Conservation (phyloP, 495 filamentous ascomycete species). For the Chaetomium cochliodes region DNA sequence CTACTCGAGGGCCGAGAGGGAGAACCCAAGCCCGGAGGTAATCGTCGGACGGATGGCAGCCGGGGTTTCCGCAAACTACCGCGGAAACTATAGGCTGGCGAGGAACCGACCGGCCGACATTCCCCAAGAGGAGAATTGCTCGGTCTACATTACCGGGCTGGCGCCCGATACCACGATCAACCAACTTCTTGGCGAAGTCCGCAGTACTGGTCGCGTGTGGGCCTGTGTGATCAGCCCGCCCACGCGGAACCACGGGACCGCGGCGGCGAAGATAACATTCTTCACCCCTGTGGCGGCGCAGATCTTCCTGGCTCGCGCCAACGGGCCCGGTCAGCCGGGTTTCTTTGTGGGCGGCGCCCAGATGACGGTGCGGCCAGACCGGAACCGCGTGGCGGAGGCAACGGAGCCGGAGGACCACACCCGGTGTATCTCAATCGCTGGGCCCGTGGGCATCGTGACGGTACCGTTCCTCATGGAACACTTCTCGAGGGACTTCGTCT, state of each 20-base stretch:
- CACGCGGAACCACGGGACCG: constrained; percentile 11
- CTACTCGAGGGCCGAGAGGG: not conserved
- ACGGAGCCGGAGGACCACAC: not conserved
- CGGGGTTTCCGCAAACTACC: not conserved
- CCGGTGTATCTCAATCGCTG: not conserved
- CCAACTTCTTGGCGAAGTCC: constrained; percentile 32
- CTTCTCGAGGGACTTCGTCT: not conserved
- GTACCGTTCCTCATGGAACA: not conserved
- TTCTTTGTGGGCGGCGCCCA: too few species aligned
- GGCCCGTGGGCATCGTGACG: not conserved
- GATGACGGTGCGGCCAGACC: not conserved
- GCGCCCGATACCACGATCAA: constrained; percentile 26
- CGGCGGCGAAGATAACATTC: constrained; percentile 42
- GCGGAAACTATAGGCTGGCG: not conserved
- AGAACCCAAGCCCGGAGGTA: not conserved
- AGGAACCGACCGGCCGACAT: constrained; percentile 37
- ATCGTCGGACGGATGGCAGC: not conserved
- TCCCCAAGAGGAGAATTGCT: constrained; percentile 31
- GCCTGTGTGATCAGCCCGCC: constrained; percentile 36
- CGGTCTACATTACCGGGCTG: constrained; percentile 39
- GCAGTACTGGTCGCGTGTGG: constrained; percentile 36
- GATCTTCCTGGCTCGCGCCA: too few species aligned
- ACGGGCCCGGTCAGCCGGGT: too few species aligned
- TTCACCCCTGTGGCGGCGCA: constrained; percentile 29
- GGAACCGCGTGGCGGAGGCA: not conserved